Evolutionary conservation across 169 alveolate species (phyloP).

Genomic region (Toxoplasma gondii): DNA sequence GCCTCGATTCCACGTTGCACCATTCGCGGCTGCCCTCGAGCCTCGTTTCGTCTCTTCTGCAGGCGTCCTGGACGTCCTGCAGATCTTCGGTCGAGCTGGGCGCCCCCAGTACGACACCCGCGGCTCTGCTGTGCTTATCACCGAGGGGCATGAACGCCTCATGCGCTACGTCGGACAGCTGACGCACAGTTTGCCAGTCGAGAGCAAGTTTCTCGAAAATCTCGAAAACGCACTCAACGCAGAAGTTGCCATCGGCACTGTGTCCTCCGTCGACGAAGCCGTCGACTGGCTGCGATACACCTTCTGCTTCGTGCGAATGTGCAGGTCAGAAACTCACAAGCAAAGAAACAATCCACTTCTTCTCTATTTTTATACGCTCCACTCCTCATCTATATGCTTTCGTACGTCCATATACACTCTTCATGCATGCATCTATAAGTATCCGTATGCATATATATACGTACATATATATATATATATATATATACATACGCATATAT

Average conservation of each 20-base stretch:
- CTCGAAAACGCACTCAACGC: constrained; percentile 97
- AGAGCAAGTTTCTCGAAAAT: constrained; percentile 90
- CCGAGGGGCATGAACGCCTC: constrained; percentile 9
- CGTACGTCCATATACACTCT: no score
- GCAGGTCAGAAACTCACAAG: background rate
- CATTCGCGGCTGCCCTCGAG: background rate
- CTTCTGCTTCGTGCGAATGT: constrained; percentile 93
- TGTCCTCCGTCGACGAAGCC: constrained; percentile 92
- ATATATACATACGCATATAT: background rate
- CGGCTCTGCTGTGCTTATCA: constrained; percentile 89
- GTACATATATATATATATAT: background rate
- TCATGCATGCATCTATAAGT: background rate
- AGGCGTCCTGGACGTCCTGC: constrained; percentile 90
- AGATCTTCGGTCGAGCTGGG: constrained; percentile 99
- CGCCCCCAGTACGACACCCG: constrained; percentile 97
- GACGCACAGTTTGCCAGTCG: constrained; percentile 87
- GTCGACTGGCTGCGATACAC: constrained; percentile 96
- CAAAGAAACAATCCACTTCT: background rate
- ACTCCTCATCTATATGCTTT: no score
- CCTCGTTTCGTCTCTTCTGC: background rate
- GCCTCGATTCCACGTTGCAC: background rate
- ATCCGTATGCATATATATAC: background rate
- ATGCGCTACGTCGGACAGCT: background rate
- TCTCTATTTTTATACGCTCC: background rate
- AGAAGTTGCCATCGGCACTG: constrained; percentile 92